Percentiles rank a stretch among this genome's conserved stretches.
Evolutionary conservation across 805 yeast species (phyloP).

Genomic region (Metschnikowia reukaufii): DNA sequence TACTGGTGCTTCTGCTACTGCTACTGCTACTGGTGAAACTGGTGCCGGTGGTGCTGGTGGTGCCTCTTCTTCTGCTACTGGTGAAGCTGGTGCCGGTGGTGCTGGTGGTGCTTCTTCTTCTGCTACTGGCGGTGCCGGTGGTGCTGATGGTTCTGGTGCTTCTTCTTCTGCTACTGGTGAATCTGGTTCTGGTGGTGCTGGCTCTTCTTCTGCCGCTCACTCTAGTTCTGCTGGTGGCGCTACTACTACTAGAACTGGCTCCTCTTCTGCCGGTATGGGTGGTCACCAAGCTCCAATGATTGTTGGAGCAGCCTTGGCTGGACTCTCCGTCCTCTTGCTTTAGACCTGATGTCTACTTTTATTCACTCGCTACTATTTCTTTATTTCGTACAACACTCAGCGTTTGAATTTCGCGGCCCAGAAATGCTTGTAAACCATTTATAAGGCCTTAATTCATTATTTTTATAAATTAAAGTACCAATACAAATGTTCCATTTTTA

Average conservation of each 20-base stretch:
- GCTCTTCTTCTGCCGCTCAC: background rate
- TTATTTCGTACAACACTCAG: background rate
- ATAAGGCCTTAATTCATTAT: too few species aligned
- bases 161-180: background rate
- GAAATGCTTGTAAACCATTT: too few species aligned
- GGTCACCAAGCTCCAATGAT: conserved; percentile 4
- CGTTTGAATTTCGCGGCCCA: too few species aligned
- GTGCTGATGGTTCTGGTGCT: background rate
- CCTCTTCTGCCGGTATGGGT: conserved; percentile 5
- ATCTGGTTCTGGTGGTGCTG: background rate
- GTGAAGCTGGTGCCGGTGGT: background rate
- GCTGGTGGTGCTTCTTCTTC: background rate
- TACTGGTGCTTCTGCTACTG: background rate
- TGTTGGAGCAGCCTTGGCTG: conserved; percentile 11
- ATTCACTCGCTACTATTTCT: background rate
- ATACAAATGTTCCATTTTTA: too few species aligned
- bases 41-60: background rate
- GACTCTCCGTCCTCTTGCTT: conserved; percentile 4
- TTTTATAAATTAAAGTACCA: too few species aligned
- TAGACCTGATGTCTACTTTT: background rate
- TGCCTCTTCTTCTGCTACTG: too few species aligned
- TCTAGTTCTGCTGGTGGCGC: background rate
- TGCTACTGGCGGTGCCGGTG: background rate
- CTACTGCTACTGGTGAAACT: background rate
- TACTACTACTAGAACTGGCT: background rate